Evolutionary conservation across 73 alveolate species (phyloP), one percentile per base, ranked within the genome.

Genomic region (Paramecium pentaurelia): DNA sequence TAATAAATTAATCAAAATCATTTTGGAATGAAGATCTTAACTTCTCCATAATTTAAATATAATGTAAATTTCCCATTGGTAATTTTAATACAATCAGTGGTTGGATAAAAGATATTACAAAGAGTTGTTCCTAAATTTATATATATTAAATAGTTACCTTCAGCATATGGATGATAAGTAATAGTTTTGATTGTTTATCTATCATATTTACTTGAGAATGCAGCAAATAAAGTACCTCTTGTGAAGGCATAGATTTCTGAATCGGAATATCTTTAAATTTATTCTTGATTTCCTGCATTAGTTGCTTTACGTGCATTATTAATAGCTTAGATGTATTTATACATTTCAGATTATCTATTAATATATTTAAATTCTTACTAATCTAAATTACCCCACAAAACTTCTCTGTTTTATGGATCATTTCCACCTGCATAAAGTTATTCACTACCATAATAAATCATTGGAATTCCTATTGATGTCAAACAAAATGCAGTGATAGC

Each of bases 391-490:
- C 91, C 91, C 98, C 98, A 97, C 4, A 98, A 91, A 18, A 95
- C 95, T 95, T 98, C 99, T 94, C 99, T 94, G 9, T 54, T 54
- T 54, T 92, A 6, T 16, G 99, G 99, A 93, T 98, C 99, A 85
- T 87, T 95, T 0, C 99, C 99, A n/a, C 99, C 99, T 47, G 93
- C 91, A 93, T 95, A 98, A 28, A 92, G 95, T 95, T 98, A 98
- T 94, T 98, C 99, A 77, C 96, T 93, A 28, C 99, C 99, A 95
- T 98, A 98, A 92, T 98, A 98, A 40, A 96, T 36, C 59, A 98
- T 95, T n/a, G 99, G 99, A 84, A 98, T 98, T 54, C 99, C 99
- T 75, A 94, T 95, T 44, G 97, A 88, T 75, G 95, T 83, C 27
- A 97, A 64, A 10, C 96, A 86, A 92, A 96, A 98, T 36, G 96